Evolutionary conservation across 345 rosid genomes (phyloP).

Genomic region (Streptanthus diversifolius): DNA sequence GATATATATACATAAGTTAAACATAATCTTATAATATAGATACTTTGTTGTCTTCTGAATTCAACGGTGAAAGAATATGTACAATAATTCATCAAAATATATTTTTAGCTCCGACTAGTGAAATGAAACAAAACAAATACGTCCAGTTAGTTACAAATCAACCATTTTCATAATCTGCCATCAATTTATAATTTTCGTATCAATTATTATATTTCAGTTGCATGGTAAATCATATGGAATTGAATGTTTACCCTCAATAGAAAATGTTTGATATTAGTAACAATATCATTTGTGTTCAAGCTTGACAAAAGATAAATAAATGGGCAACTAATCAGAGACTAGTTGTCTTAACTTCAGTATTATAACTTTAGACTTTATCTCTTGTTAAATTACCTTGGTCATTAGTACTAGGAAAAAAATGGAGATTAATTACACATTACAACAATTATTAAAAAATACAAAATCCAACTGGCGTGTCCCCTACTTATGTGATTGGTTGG

Average conservation of each 20-base stretch:
- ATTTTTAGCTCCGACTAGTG: background rate
- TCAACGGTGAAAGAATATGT: background rate
- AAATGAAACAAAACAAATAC: background rate
- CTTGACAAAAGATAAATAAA: background rate
- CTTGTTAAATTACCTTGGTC: background rate
- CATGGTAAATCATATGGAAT: background rate
- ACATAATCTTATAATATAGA: background rate
- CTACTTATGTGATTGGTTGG: constrained; percentile 7
- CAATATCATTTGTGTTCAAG: background rate
- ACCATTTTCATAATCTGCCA: background rate
- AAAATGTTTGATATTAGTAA: no score
- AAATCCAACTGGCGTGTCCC: constrained; percentile 16
- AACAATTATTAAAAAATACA: background rate
- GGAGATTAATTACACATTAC: background rate
- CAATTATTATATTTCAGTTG: background rate
- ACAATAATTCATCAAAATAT: background rate
- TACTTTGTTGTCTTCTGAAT: background rate
- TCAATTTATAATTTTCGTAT: background rate
- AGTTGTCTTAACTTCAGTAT: background rate
- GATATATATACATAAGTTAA: background rate
- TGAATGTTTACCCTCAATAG: background rate
- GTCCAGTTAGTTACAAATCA: background rate
- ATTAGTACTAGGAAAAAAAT: background rate
- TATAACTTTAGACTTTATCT: background rate
- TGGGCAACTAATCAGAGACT: background rate